Base-by-base conservation (phyloP, 2,329 filamentous ascomycete species). In the Westerdykella aurantiaca region DNA sequence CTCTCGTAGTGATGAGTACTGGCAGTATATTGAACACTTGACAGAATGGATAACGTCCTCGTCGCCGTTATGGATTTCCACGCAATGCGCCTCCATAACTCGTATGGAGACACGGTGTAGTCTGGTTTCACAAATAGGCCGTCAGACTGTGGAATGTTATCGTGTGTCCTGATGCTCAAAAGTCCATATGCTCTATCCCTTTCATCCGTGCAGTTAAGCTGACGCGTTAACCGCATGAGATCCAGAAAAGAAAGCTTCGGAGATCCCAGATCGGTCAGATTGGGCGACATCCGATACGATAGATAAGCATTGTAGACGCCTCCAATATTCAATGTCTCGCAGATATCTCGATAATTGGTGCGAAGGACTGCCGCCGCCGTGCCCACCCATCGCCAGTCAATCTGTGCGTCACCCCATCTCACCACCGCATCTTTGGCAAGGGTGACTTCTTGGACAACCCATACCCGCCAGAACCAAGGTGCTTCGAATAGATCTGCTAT, bases 121-220 rank as follows among this genome's bases (percentile, higher is more conserved):
- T 53, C 50, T 9, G 50, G 50, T 6, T 43, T 41, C 2, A 50
- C n/a, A 22, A 38, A 50, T 2, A 48, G 21, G 4, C 17, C 17
- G 18, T 34, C 37, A 4, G 33, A 14, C 22, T 38, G 1, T 29
- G 43, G 45, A 31, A 42, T 17, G 16, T 43, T 31, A 17, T 41
- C 43, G 18, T 12, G 31, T 17, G 45, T 45, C 1, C 23, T 31
- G 10, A 50, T 25, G 4, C 48, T 46, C 1, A 48, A 37, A 25
- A 55, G 46, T 18, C 44, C 50, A 37, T 48, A 55, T 6, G 48
- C 38, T 13, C 48, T 41, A 37, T 55, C 50, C 18, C 48, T 43
- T 4, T 41, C 5, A 31, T 55, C 46, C 6, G 50, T 51, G 11
- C 38, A 46, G 13, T 37, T 23, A 29, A 55, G 48, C 38, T 48